Percentiles rank a stretch among this genome's conserved stretches.
Conservation (phyloP, 768 basidiomycete genomes). For the Gymnopilus junonius region DNA sequence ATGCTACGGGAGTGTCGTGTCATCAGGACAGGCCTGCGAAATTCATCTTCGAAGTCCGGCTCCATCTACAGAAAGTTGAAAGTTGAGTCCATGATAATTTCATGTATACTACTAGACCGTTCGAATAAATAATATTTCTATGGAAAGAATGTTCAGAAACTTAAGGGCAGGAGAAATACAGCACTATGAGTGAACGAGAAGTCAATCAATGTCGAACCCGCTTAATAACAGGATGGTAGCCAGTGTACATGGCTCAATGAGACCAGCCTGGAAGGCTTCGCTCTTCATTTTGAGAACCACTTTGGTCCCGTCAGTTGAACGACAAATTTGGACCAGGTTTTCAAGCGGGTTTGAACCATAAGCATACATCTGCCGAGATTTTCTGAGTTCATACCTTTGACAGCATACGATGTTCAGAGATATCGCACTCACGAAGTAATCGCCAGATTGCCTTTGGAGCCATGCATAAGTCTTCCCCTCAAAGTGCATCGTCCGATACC, state of each 20-base stretch:
- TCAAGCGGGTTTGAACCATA: not conserved
- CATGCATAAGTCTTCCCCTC: not conserved
- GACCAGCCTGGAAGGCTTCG: not conserved
- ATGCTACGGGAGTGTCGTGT: too few species aligned
- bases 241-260: not conserved
- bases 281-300: not conserved
- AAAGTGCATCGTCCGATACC: not conserved
- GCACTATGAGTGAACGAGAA: too few species aligned
- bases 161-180: too few species aligned
- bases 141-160: too few species aligned
- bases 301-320: not conserved
- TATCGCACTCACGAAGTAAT: not conserved
- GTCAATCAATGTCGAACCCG: slow-evolving; percentile 6
- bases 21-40: too few species aligned
- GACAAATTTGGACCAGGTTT: not conserved
- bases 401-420: too few species aligned
- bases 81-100: too few species aligned
- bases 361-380: not conserved
- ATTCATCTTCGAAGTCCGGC: too few species aligned
- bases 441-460: not conserved
- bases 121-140: too few species aligned
- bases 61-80: too few species aligned
- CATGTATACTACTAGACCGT: too few species aligned
- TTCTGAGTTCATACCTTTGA: too few species aligned
- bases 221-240: not conserved